These are phyloP conservation scores for Euphorbia schlechtendalii DNA, from an alignment of 441 rosid genomes.

Conservation along the genomic window DNA sequence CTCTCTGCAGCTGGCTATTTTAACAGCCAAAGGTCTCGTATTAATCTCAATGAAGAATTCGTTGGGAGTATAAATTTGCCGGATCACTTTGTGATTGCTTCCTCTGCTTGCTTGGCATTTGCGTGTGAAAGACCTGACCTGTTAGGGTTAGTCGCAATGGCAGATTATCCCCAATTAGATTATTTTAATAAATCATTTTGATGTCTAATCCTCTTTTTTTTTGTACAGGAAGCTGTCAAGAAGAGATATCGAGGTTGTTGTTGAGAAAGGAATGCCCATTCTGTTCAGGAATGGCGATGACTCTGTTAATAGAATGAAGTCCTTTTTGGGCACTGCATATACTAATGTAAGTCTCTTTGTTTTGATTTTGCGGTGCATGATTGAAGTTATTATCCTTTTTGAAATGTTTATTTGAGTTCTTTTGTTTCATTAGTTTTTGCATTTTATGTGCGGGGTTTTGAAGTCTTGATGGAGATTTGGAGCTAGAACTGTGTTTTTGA, in stretches of 20 bases:
- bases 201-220: neutral
- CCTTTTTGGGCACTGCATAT: constrained; percentile 28
- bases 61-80: neutral
- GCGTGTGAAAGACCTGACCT: constrained; percentile 53
- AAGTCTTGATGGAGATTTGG: neutral
- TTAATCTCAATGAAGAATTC: constrained; percentile 3
- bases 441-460: neutral
- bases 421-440: constrained; percentile 1
- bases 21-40: constrained; percentile 9
- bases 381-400: constrained; percentile 10
- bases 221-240: constrained; percentile 45
- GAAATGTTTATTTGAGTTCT: neutral
- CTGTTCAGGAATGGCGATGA: constrained; percentile 51
- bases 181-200: neutral
- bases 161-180: neutral
- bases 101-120: constrained; percentile 56
- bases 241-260: constrained; percentile 58
- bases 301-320: constrained; percentile 46
- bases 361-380: neutral
- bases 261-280: constrained; percentile 49
- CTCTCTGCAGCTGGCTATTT: constrained; percentile 48
- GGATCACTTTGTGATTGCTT: constrained; percentile 37
- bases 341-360: constrained; percentile 32
- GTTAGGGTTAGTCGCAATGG: constrained; percentile 35
- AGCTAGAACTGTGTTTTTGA: neutral